Evolutionary conservation across 1,284 basidiomycete species (phyloP).

Genomic region (Xerocomus tenax): DNA sequence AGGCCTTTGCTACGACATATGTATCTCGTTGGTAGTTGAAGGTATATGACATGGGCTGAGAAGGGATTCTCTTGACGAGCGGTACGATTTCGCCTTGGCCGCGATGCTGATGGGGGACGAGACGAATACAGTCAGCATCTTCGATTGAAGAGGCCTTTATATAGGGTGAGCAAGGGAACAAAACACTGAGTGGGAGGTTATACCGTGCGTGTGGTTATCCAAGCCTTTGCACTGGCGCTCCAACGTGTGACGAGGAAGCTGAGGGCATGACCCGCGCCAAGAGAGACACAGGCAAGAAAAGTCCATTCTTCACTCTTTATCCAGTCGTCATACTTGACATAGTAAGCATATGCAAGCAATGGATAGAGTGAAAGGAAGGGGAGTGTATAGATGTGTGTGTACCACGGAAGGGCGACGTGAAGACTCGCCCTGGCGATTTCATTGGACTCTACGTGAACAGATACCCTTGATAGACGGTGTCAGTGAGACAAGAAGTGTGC

Average conservation of each 20-base stretch:
- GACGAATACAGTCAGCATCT: slow-evolving; percentile 74
- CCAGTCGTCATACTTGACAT: slow-evolving; percentile 84
- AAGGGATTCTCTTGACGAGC: slow-evolving; percentile 55
- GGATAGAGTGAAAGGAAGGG: slow-evolving; percentile 87
- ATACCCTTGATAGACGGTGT: slow-evolving; percentile 8
- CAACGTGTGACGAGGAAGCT: slow-evolving; percentile 90
- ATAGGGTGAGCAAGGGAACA: not conserved
- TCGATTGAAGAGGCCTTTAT: slow-evolving; percentile 58
- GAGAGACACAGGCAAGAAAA: slow-evolving; percentile 81
- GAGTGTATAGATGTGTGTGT: slow-evolving; percentile 72
- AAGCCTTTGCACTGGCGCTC: slow-evolving; percentile 74
- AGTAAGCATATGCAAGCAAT: slow-evolving; percentile 86
- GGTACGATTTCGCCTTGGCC: slow-evolving; percentile 88
- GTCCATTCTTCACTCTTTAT: slow-evolving; percentile 92
- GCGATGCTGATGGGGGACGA: slow-evolving; percentile 79
- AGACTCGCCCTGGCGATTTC: slow-evolving; percentile 80
- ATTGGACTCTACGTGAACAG: slow-evolving; percentile 64
- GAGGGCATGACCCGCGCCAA: slow-evolving; percentile 84
- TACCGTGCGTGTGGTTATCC: slow-evolving; percentile 68
- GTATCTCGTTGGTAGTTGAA: slow-evolving; percentile 97
- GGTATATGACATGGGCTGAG: slow-evolving; percentile 59
- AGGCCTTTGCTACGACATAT: slow-evolving; percentile 63
- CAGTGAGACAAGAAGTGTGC: not conserved
- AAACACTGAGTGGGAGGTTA: slow-evolving; percentile 10
- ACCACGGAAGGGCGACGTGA: slow-evolving; percentile 72